phyloP scores from a whole-genome alignment of 768 basidiomycete genomes.

The Pleurotus cornucopiae region DNA sequence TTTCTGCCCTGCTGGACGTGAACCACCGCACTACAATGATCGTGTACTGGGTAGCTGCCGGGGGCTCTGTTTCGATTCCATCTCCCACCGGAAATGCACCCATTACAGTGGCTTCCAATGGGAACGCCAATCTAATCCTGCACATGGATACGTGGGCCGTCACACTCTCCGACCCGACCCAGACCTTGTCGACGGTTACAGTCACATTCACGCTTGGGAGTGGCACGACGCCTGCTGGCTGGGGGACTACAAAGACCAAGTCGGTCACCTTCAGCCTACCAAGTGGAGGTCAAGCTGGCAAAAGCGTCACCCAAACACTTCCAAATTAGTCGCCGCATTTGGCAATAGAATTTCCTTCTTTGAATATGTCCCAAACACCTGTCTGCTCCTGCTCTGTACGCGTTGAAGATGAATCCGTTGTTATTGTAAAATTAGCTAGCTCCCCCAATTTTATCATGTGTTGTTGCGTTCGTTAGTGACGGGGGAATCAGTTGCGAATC shows the following conservation, averaged over 20 bases:
- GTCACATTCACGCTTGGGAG: slow-evolving; percentile 5
- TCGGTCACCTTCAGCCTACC: slow-evolving; percentile 4
- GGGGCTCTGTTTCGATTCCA: slow-evolving; percentile 32
- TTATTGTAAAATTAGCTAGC: too few relatives aligned
- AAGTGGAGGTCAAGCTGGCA: not conserved
- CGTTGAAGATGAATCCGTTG: too few relatives aligned
- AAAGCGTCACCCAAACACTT: slow-evolving; percentile 4
- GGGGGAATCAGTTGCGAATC: too few relatives aligned
- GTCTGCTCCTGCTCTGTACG: too few relatives aligned
- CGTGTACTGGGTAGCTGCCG: slow-evolving; percentile 40
- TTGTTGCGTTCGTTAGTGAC: too few relatives aligned
- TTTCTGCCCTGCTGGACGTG: slow-evolving; percentile 38
- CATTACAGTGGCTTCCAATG: slow-evolving; percentile 30
- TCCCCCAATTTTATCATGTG: too few relatives aligned
- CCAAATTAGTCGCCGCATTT: not conserved
- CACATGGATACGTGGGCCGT: slow-evolving; percentile 27
- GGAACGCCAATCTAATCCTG: slow-evolving; percentile 29
- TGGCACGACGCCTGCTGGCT: not conserved
- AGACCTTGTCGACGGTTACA: slow-evolving; percentile 22
- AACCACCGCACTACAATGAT: slow-evolving; percentile 29
- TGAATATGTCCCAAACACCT: not conserved
- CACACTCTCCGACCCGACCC: slow-evolving; percentile 47
- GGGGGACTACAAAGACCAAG: not conserved
- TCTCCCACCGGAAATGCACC: slow-evolving; percentile 17
- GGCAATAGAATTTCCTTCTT: slow-evolving; percentile 1